Evolutionary conservation across 176 grass and related monocot species (phyloP).

Genomic region (Carex kokanica): DNA sequence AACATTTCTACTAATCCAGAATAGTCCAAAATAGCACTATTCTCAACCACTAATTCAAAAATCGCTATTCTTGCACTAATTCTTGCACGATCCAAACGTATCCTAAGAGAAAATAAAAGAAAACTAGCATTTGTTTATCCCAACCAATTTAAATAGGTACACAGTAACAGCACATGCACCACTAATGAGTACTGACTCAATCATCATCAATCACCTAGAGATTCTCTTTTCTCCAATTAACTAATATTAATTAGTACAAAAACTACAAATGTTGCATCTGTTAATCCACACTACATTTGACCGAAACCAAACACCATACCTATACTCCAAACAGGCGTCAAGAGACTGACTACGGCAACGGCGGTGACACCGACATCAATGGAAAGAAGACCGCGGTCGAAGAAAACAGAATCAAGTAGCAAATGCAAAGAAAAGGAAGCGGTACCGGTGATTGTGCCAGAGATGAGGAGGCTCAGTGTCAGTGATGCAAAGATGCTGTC

Average conservation of each 20-base stretch:
- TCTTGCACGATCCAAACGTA: no score
- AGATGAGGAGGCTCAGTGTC: constrained; percentile 24
- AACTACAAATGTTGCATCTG: constrained; percentile 6
- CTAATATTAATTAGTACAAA: constrained; percentile 11
- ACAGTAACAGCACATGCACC: constrained; percentile 19
- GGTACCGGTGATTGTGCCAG: neutral
- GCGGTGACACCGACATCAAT: neutral
- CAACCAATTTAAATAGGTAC: neutral
- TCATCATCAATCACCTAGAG: constrained; percentile 27
- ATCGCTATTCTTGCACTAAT: no score
- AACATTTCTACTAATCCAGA: no score
- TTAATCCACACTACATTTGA: constrained; percentile 21
- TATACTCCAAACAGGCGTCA: constrained; percentile 8
- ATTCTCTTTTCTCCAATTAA: constrained; percentile 23
- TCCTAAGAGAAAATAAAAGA: neutral
- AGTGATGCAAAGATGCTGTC: neutral
- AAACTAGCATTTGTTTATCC: neutral
- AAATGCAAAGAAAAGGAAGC: constrained; percentile 14
- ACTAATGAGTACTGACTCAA: constrained; percentile 13
- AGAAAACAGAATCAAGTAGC: constrained; percentile 7
- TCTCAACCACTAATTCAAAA: no score
- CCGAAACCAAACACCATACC: neutral
- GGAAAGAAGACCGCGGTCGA: neutral
- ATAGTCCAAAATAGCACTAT: no score
- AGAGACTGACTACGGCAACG: neutral